These are phyloP conservation scores for Ceratobasidium theobromae DNA, from an alignment of 1,284 basidiomycete species.

Conservation along the genomic window DNA sequence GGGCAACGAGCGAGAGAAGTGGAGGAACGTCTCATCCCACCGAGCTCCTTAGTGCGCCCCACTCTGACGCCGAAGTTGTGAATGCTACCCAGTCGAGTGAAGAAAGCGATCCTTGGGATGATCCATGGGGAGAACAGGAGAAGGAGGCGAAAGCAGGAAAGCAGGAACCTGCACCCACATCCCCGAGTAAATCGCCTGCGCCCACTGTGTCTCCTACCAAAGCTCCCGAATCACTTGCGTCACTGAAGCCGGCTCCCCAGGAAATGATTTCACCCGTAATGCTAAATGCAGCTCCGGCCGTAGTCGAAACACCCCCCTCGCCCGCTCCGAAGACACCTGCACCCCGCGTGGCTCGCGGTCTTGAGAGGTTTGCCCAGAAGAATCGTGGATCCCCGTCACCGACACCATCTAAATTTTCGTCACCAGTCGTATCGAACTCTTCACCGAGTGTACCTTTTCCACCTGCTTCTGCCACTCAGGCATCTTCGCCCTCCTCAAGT, in stretches of 20 bases:
- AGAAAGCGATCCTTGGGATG: conserved; percentile 25
- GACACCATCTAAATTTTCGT: conserved; percentile 9
- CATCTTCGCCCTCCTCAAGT: conserved; percentile 9
- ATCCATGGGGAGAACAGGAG: conserved; percentile 9
- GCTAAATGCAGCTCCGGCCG: neutral
- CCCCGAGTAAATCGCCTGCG: conserved; percentile 11
- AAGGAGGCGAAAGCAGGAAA: neutral
- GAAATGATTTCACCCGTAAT: neutral
- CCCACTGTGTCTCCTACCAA: conserved; percentile 13
- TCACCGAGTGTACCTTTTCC: conserved; percentile 2
- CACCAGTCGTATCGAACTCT: conserved; percentile 6
- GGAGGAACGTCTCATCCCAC: conserved; percentile 21
- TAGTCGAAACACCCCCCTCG: conserved; percentile 16
- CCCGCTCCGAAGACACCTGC: conserved; percentile 27
- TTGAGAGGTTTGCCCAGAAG: conserved; percentile 24
- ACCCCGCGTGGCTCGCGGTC: conserved; percentile 31
- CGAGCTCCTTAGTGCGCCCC: conserved; percentile 14
- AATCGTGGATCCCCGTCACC: conserved; percentile 13
- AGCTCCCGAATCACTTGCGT: neutral
- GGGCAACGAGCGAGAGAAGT: conserved; percentile 12
- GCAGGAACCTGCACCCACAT: neutral
- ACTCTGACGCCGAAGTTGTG: conserved; percentile 19
- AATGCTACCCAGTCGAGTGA: conserved; percentile 22
- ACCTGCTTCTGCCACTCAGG: conserved; percentile 3
- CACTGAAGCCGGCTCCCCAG: neutral